Evolutionary conservation across 202 grass and related monocot genomes (phyloP).

Genomic region (Dendrocalamus latiflorus): DNA sequence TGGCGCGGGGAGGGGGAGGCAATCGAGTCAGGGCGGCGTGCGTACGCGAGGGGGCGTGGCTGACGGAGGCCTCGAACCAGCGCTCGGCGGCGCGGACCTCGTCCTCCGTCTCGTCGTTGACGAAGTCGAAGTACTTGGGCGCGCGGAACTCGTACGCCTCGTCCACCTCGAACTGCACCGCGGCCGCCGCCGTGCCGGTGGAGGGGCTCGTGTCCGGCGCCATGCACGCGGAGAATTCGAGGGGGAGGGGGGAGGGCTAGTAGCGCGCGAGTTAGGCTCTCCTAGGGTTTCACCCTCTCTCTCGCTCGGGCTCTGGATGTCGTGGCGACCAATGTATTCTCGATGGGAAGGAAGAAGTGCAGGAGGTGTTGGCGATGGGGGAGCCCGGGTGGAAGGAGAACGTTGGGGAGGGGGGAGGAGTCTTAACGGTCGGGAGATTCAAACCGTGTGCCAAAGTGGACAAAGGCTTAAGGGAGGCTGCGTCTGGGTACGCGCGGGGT

Average conservation of each 20-base stretch:
- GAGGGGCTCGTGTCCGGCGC: slow-evolving; percentile 24
- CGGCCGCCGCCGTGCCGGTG: background rate
- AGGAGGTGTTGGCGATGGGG: too few relatives aligned
- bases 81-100: slow-evolving; percentile 52
- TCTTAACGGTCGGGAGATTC: too few relatives aligned
- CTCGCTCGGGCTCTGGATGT: too few relatives aligned
- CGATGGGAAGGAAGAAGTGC: too few relatives aligned
- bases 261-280: background rate
- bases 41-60: slow-evolving; percentile 77
- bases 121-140: slow-evolving; percentile 82
- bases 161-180: slow-evolving; percentile 50
- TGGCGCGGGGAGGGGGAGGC: background rate
- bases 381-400: too few relatives aligned
- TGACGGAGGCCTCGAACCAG: slow-evolving; percentile 64
- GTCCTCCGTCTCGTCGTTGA: slow-evolving; percentile 60
- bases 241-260: background rate
- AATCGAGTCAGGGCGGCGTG: background rate
- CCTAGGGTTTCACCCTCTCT: background rate
- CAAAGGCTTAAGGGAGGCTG: too few relatives aligned
- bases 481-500: too few relatives aligned
- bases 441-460: too few relatives aligned
- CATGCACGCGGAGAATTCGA: slow-evolving; percentile 22
- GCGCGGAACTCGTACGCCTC: slow-evolving; percentile 80
- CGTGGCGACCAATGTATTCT: too few relatives aligned
- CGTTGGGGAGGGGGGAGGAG: too few relatives aligned